phyloP scores from a whole-genome alignment of 1,139 yeast species.

The Blastobotrys serpentis region DNA sequence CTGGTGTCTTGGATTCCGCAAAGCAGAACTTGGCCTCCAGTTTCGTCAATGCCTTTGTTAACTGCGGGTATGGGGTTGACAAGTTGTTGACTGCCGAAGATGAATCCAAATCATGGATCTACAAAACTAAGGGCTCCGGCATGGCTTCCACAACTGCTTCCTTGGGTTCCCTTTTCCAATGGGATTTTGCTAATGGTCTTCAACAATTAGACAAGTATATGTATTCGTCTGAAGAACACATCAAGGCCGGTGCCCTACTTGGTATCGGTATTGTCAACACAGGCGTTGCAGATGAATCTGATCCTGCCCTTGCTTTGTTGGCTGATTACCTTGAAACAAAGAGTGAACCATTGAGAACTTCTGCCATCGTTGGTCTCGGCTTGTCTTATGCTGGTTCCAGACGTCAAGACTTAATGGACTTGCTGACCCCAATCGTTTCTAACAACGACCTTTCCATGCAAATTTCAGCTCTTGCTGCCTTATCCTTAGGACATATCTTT shows the following conservation, averaged over 20 bases:
- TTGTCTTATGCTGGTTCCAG: constrained; percentile 94
- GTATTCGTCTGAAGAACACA: constrained; percentile 80
- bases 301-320: constrained; percentile 77
- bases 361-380: constrained; percentile 90
- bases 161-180: constrained; percentile 83
- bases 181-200: constrained; percentile 89
- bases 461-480: constrained; percentile 79
- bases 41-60: constrained; percentile 87
- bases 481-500: constrained; percentile 89
- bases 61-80: constrained; percentile 87
- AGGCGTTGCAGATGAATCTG: constrained; percentile 94
- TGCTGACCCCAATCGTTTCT: constrained; percentile 83
- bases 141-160: constrained; percentile 95
- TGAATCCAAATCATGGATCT: constrained; percentile 80
- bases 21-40: constrained; percentile 95
- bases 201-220: constrained; percentile 87
- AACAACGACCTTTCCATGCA: constrained; percentile 75
- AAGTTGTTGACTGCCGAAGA: constrained; percentile 64
- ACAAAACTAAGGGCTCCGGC: constrained; percentile 88
- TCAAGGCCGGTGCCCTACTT: constrained; percentile 93
- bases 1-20: constrained; percentile 80
- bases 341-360: constrained; percentile 58
- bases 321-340: constrained; percentile 72
- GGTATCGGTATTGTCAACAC: constrained; percentile 96
- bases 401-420: constrained; percentile 75